Conservation (phyloP, 345 rosid species). For the Melaleuca quinquenervia region DNA sequence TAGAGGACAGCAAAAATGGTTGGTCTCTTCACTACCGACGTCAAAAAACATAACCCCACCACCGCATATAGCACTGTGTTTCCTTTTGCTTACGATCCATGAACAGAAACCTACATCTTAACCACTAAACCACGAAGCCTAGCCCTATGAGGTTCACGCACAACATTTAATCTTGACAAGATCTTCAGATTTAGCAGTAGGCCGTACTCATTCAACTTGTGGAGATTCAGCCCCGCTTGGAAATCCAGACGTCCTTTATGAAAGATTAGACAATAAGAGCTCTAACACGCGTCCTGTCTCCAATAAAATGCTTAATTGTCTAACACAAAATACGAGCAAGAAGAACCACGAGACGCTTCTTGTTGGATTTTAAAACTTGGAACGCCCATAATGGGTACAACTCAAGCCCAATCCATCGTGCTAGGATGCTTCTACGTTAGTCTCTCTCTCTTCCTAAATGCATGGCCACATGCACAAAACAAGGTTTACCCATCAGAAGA, state of each 20-base stretch:
- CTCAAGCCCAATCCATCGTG: neutral
- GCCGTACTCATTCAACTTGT: neutral
- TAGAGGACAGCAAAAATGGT: neutral
- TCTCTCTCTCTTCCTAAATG: neutral
- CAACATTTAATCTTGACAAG: neutral
- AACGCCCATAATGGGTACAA: neutral
- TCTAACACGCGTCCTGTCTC: neutral
- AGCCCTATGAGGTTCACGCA: neutral
- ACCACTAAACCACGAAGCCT: neutral
- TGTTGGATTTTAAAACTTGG: neutral
- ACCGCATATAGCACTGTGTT: neutral
- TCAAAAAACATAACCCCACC: neutral
- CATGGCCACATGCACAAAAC: neutral
- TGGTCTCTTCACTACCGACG: neutral
- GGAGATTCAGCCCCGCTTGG: neutral
- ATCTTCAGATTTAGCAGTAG: neutral
- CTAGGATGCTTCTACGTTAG: neutral
- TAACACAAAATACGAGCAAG: too few species aligned
- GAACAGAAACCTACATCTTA: neutral
- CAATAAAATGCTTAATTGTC: neutral
- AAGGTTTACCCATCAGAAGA: neutral
- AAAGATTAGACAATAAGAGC: neutral
- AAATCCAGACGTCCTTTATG: neutral
- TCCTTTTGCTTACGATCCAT: neutral
- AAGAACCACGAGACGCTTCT: neutral